Evolutionary conservation across 306 rosid genomes (phyloP), one percentile per base, ranked within the genome.

Genomic region (Cyamopsis tetragonoloba): DNA sequence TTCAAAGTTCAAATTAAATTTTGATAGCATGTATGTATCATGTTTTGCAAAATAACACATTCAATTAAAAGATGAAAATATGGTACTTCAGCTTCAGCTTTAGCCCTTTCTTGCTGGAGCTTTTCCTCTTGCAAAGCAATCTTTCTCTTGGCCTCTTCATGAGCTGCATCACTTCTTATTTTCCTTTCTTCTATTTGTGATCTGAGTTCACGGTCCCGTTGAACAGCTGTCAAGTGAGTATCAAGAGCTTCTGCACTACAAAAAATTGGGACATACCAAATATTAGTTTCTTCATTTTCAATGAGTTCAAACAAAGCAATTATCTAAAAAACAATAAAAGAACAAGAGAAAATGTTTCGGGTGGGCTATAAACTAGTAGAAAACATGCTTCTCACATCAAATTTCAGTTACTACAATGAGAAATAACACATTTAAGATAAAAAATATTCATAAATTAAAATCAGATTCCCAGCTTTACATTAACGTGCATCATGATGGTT

Each of bases 131-230:
- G 86, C 26, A 81, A 60, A 70, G 92, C 91, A 79, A 81, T 87
- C 84, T 83, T 92, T 83, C 93, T 84, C 88, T 82, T 89, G 66
- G 89, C 87, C 66, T 90, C 96, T 81, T 87, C 96, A 74, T 82
- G 73, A 37, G 96, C 96, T 24, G 98, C 98, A 64, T 91, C 96
- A 80, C 32, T 83, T 83, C 89, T 84, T 75, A 89, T 85, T 81
- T 86, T 89, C 73, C 91, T 82, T 83, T 92, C 98, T 84, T 87
- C 98, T 74, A 84, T 89, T 73, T 89, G 96, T 50, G 98, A 89
- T 84, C 53, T 86, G 66, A 71, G 85, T 74, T 92, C 98, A 73
- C 81, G 96, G 24, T 87, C 87, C 39, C 77, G 83, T 68, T 89
- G 98, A 81, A 92, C 84, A 71, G 81, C 88, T 65, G 91, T 87